Base-by-base conservation (phyloP, 2,329 filamentous ascomycete genomes). In the Samsoniella hepiali region DNA sequence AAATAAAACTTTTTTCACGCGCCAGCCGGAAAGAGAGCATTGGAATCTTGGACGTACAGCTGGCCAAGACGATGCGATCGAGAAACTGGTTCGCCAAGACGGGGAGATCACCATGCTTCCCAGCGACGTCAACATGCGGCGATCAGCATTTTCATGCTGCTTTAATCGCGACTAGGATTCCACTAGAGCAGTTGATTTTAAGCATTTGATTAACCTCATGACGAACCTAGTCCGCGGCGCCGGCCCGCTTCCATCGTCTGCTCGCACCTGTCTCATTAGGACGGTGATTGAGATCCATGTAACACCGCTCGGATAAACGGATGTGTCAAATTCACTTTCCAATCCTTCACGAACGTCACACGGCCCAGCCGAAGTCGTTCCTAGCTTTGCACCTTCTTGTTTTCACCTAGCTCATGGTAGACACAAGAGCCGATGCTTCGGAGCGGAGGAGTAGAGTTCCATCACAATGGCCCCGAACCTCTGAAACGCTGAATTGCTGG, bases 221-320 rank as follows among this genome's bases (percentile, higher is more conserved):
- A 3, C 13, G 42, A 3, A 32, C 22, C 42, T 6, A 34, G 31
- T 17, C 34, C 22, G 38, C 44, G 32, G 31, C 22, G 31, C 6
- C 56, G 15, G n/a, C 36, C 13, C 29, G n/a, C 32, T 45, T 9
- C 2, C n/a, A 17, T 31, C 22, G 15, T n/a, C 8, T 34, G 17
- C 13, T 9, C 9, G 8, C 3, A 10, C 32, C 29, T 50, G 17
- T 34, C 45, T 3, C 7, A 53, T 40, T 27, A 44, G 58, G 58
- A 60, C 53, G 58, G 58, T 60, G 9, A 34, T 2, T 27, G 9
- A 32, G 47, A 53, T 60, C 36, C 10, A 53, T 60, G 27, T 47
- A 13, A 60, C 58, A 5, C 8, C 36, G 15, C 27, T 60, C 58
- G 29, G 58, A 44, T 51, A 53, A 60, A 31, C 58, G 36, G 36